These are phyloP conservation scores for Mycena chlorophos DNA, from an alignment of 768 basidiomycete species.

Conservation along the genomic window DNA sequence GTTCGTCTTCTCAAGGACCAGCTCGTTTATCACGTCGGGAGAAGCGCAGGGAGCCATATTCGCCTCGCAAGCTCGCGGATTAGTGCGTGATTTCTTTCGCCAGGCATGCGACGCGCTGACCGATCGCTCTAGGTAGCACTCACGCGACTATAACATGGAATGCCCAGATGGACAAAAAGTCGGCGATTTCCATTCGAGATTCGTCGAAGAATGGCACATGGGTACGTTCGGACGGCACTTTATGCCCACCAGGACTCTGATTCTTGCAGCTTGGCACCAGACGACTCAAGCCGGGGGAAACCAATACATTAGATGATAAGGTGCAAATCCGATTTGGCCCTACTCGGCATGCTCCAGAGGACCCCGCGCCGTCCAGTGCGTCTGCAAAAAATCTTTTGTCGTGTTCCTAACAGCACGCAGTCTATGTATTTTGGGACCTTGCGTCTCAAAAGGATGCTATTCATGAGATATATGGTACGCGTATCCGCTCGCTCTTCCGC, in stretches of 20 bases:
- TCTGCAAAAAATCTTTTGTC: not conserved
- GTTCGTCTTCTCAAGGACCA: conserved; percentile 2
- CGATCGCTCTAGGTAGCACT: too few relatives aligned
- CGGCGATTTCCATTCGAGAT: too few relatives aligned
- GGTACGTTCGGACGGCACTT: too few relatives aligned
- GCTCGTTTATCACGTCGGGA: conserved; percentile 1
- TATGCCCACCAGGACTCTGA: too few relatives aligned
- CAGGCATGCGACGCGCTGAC: too few relatives aligned
- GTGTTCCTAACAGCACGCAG: not conserved
- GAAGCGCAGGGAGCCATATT: not conserved
- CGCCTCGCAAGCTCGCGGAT: not conserved
- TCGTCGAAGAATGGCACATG: too few relatives aligned
- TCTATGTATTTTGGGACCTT: conserved; percentile 14
- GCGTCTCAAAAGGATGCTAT: not conserved
- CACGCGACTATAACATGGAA: too few relatives aligned
- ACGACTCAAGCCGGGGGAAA: conserved; percentile 1
- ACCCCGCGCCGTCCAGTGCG: conserved; percentile 11
- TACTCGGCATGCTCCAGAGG: not conserved
- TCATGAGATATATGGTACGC: conserved; percentile 4
- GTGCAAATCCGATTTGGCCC: conserved; percentile 12
- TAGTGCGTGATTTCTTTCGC: conserved; percentile 7
- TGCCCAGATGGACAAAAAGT: too few relatives aligned
- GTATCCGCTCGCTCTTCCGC: conserved; percentile 42
- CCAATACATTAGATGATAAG: not conserved
- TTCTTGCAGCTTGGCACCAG: too few relatives aligned